Base-by-base conservation (phyloP, 176 grass and related monocot genomes). In the Rhipidocladum racemiflorum region DNA sequence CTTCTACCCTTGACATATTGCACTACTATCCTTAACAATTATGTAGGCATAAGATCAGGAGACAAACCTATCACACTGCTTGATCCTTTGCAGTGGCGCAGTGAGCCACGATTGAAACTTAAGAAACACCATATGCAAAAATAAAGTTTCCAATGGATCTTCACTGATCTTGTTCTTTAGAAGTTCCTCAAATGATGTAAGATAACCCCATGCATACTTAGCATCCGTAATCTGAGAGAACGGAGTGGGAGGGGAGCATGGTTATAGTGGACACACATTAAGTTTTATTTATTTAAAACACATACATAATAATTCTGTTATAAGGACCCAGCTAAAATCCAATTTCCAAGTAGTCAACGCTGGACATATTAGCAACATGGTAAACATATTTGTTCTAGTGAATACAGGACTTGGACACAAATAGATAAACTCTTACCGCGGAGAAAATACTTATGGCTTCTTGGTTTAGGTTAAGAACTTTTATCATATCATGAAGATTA, bases 401-500 rank as follows among this genome's bases (percentile, higher is more conserved):
- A 70, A 43, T 85, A 11, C 3, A 70, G 56, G 28, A 24, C 25
- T 30, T 35, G 56, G 16, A 57, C 6, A 69, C n/a, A 56, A 21
- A 78, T 53, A 54, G 11, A 53, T 21, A 49, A 81, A 50, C 62
- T 20, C 75, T 74, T 89, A 92, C 92, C 92, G 79, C 76, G 71
- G 59, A 76, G 50, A 91, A 84, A 80, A 81, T 65, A 60, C 17
- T 67, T 17, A 75, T 72, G 61, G 76, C 59, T 34, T 85, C 82
- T 65, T 78, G 85, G 51, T 91, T 84, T 78, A 94, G 66, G 84
- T 82, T 89, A 28, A 89, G 80, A 61, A 81, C 65, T 89, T 89
- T 94, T 40, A 89, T 94, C 92, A 94, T 89, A 53, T 91, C 92
- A 74, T 89, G 92, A 39, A 94, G 83, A 65, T 66, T 67, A 61